These are phyloP conservation scores for Clavispora phyllophila DNA, from an alignment of 805 yeast species.

Conservation along the genomic window DNA sequence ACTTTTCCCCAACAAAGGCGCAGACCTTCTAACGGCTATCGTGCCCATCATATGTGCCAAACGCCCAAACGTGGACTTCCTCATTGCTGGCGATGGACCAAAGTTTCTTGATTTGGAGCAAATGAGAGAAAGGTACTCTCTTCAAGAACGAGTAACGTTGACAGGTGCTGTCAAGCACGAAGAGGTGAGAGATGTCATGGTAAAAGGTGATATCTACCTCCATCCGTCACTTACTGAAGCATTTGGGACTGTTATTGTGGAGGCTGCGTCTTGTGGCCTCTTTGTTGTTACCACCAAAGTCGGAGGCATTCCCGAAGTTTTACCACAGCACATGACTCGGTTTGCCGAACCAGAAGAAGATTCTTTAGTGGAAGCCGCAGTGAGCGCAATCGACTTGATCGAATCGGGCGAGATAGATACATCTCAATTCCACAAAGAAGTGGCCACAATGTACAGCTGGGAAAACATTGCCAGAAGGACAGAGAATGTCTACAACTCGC, in stretches of 20 bases:
- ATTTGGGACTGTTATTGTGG: slow-evolving; percentile 94
- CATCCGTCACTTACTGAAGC: slow-evolving; percentile 97
- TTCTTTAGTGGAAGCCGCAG: slow-evolving; percentile 66
- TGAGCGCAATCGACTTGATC: slow-evolving; percentile 61
- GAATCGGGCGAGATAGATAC: slow-evolving; percentile 62
- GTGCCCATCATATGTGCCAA: slow-evolving; percentile 75
- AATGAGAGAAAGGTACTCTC: slow-evolving; percentile 79
- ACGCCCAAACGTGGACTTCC: slow-evolving; percentile 62
- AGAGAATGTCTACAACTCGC: slow-evolving; percentile 65
- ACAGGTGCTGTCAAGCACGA: slow-evolving; percentile 90
- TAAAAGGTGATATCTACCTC: slow-evolving; percentile 85
- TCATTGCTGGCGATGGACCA: slow-evolving; percentile 97
- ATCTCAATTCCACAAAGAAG: slow-evolving; percentile 68
- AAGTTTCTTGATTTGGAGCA: slow-evolving; percentile 90
- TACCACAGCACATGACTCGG: slow-evolving; percentile 89
- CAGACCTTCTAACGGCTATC: slow-evolving; percentile 76
- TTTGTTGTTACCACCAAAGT: slow-evolving; percentile 92
- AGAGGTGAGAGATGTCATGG: slow-evolving; percentile 87
- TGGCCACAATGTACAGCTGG: slow-evolving; percentile 88
- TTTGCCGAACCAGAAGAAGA: slow-evolving; percentile 88
- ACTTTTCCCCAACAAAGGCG: slow-evolving; percentile 93
- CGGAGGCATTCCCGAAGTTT: slow-evolving; percentile 96
- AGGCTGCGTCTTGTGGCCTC: slow-evolving; percentile 95
- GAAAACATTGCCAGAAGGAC: slow-evolving; percentile 81
- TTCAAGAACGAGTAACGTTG: slow-evolving; percentile 83